Conservation (phyloP, 1,139 yeast genomes). For the Hyphopichia khmerensis region DNA sequence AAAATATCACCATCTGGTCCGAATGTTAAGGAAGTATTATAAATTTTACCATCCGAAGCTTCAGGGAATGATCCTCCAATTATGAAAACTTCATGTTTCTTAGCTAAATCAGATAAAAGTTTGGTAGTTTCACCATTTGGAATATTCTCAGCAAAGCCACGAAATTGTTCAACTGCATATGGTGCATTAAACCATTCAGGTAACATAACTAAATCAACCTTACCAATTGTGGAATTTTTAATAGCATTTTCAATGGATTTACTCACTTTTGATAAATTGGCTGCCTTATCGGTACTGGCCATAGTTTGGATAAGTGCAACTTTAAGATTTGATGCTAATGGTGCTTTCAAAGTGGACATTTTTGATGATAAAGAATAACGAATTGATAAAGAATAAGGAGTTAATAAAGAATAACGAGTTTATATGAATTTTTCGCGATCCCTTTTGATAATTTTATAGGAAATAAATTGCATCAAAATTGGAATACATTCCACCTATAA, state of each 20-base stretch:
- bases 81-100: conserved; percentile 55
- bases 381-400: background rate
- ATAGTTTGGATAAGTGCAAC: conserved; percentile 78
- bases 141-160: conserved; percentile 75
- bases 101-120: conserved; percentile 64
- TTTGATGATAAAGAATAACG: conserved; percentile 11
- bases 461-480: too few relatives aligned
- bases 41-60: conserved; percentile 54
- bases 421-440: too few relatives aligned
- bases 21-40: conserved; percentile 82
- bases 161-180: conserved; percentile 82
- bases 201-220: conserved; percentile 61
- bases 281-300: conserved; percentile 65
- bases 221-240: conserved; percentile 41
- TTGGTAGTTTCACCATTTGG: conserved; percentile 70
- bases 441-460: too few relatives aligned
- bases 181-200: conserved; percentile 98
- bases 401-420: background rate
- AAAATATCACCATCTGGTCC: conserved; percentile 67
- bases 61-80: conserved; percentile 96
- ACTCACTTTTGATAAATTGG: conserved; percentile 55
- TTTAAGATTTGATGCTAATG: conserved; percentile 39
- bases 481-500: too few relatives aligned
- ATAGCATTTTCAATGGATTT: conserved; percentile 52
- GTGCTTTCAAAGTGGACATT: conserved; percentile 25